Conservation (phyloP, 2,329 filamentous ascomycete genomes). For the Cladosporium velox region DNA sequence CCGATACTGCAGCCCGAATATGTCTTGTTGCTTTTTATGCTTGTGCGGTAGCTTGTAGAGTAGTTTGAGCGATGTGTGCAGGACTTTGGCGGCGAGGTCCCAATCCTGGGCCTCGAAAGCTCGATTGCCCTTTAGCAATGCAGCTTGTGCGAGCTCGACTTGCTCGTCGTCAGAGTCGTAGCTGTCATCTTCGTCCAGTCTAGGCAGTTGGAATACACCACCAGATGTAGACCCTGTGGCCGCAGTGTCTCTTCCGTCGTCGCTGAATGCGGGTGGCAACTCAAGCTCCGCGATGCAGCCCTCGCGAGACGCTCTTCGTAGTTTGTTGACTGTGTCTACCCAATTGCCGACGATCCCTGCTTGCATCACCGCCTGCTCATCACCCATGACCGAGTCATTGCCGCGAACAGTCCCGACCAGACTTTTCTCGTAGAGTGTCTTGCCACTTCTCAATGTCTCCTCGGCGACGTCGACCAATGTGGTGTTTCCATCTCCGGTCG, state of each 20-base stretch:
- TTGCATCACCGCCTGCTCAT: background rate
- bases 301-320: conserved; percentile 3
- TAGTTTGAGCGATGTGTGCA: conserved; percentile 33
- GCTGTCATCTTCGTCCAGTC: conserved; percentile 4
- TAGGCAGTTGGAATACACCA: background rate
- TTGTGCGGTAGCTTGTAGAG: conserved; percentile 29
- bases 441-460: conserved; percentile 4
- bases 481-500: background rate
- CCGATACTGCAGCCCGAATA: conserved; percentile 33
- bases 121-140: conserved; percentile 31
- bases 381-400: background rate
- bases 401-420: background rate
- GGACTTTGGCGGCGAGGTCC: conserved; percentile 31
- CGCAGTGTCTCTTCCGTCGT: background rate
- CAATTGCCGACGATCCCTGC: background rate
- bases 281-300: background rate
- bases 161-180: conserved; percentile 32
- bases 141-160: conserved; percentile 33
- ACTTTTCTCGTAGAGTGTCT: conserved; percentile 2
- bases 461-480: background rate
- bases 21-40: conserved; percentile 30
- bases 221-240: background rate
- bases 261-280: background rate
- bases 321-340: background rate
- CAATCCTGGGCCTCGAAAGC: conserved; percentile 32